phyloP scores from a whole-genome alignment of 2,329 filamentous ascomycete species.

The Arachnopeziza araneosa region DNA sequence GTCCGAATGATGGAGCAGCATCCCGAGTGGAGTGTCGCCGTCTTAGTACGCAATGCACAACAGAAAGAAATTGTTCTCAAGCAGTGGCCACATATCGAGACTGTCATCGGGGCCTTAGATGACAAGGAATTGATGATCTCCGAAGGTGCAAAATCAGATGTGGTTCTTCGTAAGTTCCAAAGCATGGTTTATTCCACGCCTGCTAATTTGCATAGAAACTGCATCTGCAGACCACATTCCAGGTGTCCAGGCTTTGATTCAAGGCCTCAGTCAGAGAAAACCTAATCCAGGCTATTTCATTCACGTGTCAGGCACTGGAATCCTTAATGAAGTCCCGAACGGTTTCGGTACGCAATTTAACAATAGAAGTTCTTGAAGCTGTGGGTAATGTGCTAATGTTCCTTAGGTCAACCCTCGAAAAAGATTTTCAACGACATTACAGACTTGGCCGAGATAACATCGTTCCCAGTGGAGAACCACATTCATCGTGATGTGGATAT shows the following conservation, averaged over 20 bases:
- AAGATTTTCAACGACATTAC: slow-evolving; percentile 55
- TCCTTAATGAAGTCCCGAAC: slow-evolving; percentile 31
- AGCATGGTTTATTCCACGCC: no score
- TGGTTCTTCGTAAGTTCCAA: slow-evolving; percentile 31
- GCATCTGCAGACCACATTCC: slow-evolving; percentile 21
- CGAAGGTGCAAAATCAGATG: slow-evolving; percentile 31
- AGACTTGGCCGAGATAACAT: slow-evolving; percentile 49
- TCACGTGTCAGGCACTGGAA: slow-evolving; percentile 45
- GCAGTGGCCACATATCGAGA: slow-evolving; percentile 12
- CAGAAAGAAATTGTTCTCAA: slow-evolving; percentile 13
- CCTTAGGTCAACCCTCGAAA: slow-evolving; percentile 28
- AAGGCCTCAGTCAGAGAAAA: slow-evolving; percentile 41
- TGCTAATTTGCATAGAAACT: slow-evolving; percentile 14
- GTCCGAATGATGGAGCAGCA: slow-evolving; percentile 13
- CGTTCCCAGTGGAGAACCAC: slow-evolving; percentile 49
- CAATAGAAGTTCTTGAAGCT: not conserved
- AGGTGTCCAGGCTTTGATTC: slow-evolving; percentile 38
- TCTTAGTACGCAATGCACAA: slow-evolving; percentile 16
- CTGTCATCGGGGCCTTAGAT: slow-evolving; percentile 32
- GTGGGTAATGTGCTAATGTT: not conserved
- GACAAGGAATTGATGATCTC: slow-evolving; percentile 27
- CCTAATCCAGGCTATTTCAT: slow-evolving; percentile 42
- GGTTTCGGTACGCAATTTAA: slow-evolving; percentile 32
- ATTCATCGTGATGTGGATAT: slow-evolving; percentile 65
- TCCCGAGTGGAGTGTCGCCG: slow-evolving; percentile 17